These are phyloP conservation scores for Exophiala lecanii-corni DNA, from an alignment of 2,329 filamentous ascomycete genomes.

Conservation along the genomic window DNA sequence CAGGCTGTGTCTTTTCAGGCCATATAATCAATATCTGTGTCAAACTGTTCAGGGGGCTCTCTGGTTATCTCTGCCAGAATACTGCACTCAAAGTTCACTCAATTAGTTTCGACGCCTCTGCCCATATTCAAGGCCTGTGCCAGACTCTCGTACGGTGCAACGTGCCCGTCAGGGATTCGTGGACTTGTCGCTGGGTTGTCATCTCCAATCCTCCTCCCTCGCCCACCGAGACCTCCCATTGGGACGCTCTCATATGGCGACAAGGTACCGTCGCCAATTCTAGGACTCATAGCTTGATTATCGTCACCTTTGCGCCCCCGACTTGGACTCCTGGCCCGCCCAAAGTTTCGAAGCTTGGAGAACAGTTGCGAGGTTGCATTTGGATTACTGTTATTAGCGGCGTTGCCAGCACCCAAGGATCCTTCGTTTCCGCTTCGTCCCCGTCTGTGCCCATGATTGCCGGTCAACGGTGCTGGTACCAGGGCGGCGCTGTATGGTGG, in stretches of 20 bases:
- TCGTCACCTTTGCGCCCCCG: conserved; percentile 45
- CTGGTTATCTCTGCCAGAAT: no score
- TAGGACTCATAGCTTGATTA: conserved; percentile 21
- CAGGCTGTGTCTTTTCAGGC: no score
- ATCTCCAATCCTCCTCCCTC: conserved; percentile 6
- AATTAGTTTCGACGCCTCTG: conserved; percentile 6
- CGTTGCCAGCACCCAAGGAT: conserved; percentile 2
- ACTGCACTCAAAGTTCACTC: not conserved
- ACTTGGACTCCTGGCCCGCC: conserved; percentile 56
- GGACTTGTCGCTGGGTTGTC: conserved; percentile 22
- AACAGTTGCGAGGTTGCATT: conserved; percentile 40
- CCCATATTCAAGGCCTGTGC: conserved; percentile 10
- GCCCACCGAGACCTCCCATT: not conserved
- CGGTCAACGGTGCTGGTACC: conserved; percentile 29
- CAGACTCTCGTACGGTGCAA: conserved; percentile 21
- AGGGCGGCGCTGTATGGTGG: conserved; percentile 31
- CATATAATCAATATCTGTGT: no score
- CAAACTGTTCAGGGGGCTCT: no score
- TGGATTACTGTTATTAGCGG: not conserved
- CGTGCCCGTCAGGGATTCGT: conserved; percentile 10
- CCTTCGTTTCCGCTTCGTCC: conserved; percentile 53
- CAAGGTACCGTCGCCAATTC: conserved; percentile 10
- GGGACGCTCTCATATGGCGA: conserved; percentile 21
- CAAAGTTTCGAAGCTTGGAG: conserved; percentile 50
- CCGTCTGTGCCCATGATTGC: conserved; percentile 45